These are phyloP conservation scores for Torulaspora maleeae DNA, from an alignment of 805 yeast species.

Conservation along the genomic window DNA sequence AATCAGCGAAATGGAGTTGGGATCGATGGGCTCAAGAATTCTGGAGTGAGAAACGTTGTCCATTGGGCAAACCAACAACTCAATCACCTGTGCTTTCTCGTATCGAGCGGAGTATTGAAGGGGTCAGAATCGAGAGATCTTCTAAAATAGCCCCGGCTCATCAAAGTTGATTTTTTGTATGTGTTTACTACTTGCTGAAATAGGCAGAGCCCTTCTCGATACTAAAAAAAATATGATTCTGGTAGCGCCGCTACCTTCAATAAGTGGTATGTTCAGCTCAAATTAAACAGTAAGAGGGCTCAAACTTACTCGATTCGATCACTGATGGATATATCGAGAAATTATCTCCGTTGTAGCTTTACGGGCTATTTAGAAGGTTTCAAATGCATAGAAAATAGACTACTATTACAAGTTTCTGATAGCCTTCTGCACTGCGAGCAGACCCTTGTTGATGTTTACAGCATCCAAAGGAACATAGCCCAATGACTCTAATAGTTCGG, in stretches of 20 bases:
- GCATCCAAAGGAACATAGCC: conserved; percentile 13
- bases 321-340: no score
- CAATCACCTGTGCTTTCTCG: neutral
- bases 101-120: neutral
- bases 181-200: conserved; percentile 4
- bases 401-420: conserved; percentile 17
- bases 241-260: neutral
- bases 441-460: conserved; percentile 3
- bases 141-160: neutral
- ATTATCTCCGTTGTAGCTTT: no score
- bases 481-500: conserved; percentile 8
- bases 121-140: neutral
- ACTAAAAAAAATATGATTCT: neutral
- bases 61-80: conserved; percentile 4
- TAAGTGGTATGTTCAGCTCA: neutral
- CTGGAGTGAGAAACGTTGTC: conserved; percentile 14
- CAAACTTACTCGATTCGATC: no score
- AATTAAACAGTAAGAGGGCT: no score
- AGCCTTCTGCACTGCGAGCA: conserved; percentile 20
- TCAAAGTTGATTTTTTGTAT: neutral
- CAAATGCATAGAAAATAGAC: neutral
- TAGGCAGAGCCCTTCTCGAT: neutral
- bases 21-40: conserved; percentile 28
- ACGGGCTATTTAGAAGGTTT: no score
- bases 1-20: conserved; percentile 26